Base-by-base conservation (phyloP, 148 eudicot genomes). In the Camellia sinensis region DNA sequence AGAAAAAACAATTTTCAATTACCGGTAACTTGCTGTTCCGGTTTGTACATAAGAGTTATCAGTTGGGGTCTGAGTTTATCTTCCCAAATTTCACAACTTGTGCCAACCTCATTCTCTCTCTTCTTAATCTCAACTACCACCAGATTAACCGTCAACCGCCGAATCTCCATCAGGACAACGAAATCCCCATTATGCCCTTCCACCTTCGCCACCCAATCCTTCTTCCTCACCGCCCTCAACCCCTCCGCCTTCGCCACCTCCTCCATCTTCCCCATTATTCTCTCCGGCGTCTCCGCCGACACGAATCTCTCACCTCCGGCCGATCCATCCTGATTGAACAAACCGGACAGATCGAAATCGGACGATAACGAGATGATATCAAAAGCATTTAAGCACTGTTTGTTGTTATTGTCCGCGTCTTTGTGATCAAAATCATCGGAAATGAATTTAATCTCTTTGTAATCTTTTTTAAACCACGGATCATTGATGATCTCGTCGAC, bases 361-460 rank as follows among this genome's bases (percentile, higher is more conserved):
- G 90, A 73, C 3, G 98, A 93, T 66, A 79, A 87, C 56, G 94
- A 90, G 0, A 94, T 94, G 46, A 94, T 82, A 78, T 94, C 92
- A 17, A 94, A 94, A 0, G 94, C 94, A 61, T 91, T 91, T 11
- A 91, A 45, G 40, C 22, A 88, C 72, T 80, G 14, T 2, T 68
- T 29, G 19, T 19, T 73, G 0, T 50, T 54, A 7, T 61, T 77
- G 0, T 11, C 37, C 37, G 37, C 71, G 2, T 70, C 78, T 8
- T 85, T 82, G 67, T 53, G 10, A 5, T 71, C 78, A 17, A 80
- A 75, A 0, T 80, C 77, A 0, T 72, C 74, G 6, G 40, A 2
- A 3, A 9, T 0, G 11, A 5, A 5, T 65, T 65, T 57, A 45
- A 73, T 73, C 3, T 82, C 89, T 9, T 89, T 83, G 70, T 78